These are phyloP conservation scores for Nosema bombycis DNA, from an alignment of 371 early-diverging fungal genomes.

Conservation along the genomic window DNA sequence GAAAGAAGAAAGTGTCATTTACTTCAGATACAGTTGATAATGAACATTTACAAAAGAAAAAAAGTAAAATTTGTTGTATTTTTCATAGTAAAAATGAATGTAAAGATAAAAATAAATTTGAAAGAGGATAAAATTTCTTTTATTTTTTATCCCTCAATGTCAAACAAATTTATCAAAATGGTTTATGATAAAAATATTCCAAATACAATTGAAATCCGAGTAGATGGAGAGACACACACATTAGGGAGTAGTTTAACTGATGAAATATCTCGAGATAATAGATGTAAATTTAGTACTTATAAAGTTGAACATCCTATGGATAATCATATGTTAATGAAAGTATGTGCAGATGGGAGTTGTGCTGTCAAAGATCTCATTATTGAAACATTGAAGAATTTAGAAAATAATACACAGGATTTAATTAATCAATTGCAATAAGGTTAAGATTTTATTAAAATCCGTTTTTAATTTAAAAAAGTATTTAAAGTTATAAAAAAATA, in stretches of 20 bases:
- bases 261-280: conserved; percentile 39
- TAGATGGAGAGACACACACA: conserved; percentile 54
- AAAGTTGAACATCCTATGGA: conserved; percentile 55
- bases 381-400: conserved; percentile 31
- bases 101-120: conserved; percentile 56
- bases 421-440: conserved; percentile 21
- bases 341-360: conserved; percentile 24
- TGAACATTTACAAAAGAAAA: conserved; percentile 60
- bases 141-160: conserved; percentile 2
- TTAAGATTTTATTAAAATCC: no score
- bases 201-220: conserved; percentile 51
- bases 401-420: conserved; percentile 30
- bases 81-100: conserved; percentile 48
- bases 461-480: no score
- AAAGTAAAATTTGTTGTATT: conserved; percentile 65
- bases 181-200: conserved; percentile 37
- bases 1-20: conserved; percentile 60
- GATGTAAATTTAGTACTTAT: conserved; percentile 52
- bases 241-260: conserved; percentile 45
- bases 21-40: conserved; percentile 64
- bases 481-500: no score
- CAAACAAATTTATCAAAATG: conserved; percentile 23
- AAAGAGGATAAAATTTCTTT: conserved; percentile 38
- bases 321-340: conserved; percentile 29
- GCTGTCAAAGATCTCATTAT: conserved; percentile 28